These are phyloP conservation scores for Alternaria sp. DNA, from an alignment of 2,329 filamentous ascomycete species.

Conservation along the genomic window DNA sequence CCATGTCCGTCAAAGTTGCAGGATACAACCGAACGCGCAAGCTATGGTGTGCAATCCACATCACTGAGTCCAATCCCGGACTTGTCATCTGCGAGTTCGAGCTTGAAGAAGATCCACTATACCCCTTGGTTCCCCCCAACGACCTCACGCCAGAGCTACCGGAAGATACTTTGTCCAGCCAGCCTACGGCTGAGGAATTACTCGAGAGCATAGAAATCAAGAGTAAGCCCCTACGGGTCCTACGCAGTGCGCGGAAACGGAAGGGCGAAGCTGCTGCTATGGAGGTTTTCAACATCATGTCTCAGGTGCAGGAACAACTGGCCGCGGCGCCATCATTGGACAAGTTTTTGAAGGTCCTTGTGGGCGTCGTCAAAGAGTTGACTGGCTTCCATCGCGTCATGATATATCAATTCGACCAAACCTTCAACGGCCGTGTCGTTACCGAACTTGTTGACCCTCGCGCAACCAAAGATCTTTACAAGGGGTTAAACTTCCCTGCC, in stretches of 20 bases:
- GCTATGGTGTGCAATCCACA: constrained; percentile 87
- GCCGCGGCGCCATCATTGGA: constrained; percentile 75
- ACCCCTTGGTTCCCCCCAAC: constrained; percentile 70
- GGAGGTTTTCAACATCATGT: constrained; percentile 92
- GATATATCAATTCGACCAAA: constrained; percentile 87
- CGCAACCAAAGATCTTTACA: constrained; percentile 82
- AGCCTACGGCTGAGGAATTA: constrained; percentile 77
- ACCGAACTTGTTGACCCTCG: constrained; percentile 84
- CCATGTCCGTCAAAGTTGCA: constrained; percentile 72
- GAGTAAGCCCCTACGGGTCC: constrained; percentile 78
- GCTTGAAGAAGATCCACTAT: constrained; percentile 75
- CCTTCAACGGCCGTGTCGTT: constrained; percentile 85
- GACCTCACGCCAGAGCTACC: constrained; percentile 69
- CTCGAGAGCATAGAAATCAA: constrained; percentile 76
- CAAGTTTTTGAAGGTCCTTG: constrained; percentile 78
- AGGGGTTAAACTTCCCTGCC: constrained; percentile 87
- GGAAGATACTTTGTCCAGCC: constrained; percentile 75
- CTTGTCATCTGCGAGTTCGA: constrained; percentile 90
- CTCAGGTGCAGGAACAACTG: constrained; percentile 88
- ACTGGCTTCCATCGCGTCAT: constrained; percentile 92
- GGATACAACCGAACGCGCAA: constrained; percentile 65
- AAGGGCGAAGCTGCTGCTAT: constrained; percentile 82
- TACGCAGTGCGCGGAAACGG: constrained; percentile 77
- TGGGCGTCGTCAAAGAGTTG: constrained; percentile 86
- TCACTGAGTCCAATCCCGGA: constrained; percentile 69